These are phyloP conservation scores for Euclidium syriacum DNA, from an alignment of 345 rosid species.

Conservation along the genomic window DNA sequence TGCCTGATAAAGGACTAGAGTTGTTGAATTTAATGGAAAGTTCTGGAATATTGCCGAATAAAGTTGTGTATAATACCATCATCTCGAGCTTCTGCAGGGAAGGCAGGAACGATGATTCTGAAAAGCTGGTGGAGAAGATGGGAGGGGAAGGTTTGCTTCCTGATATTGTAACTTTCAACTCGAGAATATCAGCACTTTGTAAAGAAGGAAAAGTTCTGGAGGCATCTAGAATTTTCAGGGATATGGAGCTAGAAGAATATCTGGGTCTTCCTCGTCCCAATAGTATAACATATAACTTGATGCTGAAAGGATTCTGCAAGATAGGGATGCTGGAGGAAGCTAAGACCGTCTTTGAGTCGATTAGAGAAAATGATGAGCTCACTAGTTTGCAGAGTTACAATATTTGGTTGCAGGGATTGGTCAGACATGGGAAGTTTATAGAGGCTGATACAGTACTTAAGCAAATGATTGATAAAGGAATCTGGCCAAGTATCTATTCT, in stretches of 20 bases:
- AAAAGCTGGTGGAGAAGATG: conserved; percentile 78
- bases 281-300: conserved; percentile 63
- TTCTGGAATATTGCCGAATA: conserved; percentile 49
- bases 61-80: conserved; percentile 73
- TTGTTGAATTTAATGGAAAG: conserved; percentile 51
- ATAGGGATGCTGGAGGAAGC: conserved; percentile 87
- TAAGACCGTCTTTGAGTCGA: conserved; percentile 51
- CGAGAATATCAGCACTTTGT: conserved; percentile 86
- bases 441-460: conserved; percentile 68
- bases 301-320: conserved; percentile 76
- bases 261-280: conserved; percentile 86
- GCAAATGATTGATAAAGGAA: conserved; percentile 54
- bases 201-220: conserved; percentile 63
- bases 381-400: conserved; percentile 67
- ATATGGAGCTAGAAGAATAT: conserved; percentile 73
- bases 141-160: conserved; percentile 66
- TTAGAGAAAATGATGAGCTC: conserved; percentile 42
- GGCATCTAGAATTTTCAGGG: conserved; percentile 89
- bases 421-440: conserved; percentile 55
- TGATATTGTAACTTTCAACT: conserved; percentile 77
- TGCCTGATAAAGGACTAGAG: conserved; percentile 49
- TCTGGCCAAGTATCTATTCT: conserved; percentile 60
- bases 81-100: conserved; percentile 74
- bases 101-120: conserved; percentile 76
- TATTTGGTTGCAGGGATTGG: conserved; percentile 76